Evolutionary conservation across 2,329 filamentous ascomycete species (phyloP), one percentile per base, ranked within the genome.

Genomic region (Xylaria sp.): DNA sequence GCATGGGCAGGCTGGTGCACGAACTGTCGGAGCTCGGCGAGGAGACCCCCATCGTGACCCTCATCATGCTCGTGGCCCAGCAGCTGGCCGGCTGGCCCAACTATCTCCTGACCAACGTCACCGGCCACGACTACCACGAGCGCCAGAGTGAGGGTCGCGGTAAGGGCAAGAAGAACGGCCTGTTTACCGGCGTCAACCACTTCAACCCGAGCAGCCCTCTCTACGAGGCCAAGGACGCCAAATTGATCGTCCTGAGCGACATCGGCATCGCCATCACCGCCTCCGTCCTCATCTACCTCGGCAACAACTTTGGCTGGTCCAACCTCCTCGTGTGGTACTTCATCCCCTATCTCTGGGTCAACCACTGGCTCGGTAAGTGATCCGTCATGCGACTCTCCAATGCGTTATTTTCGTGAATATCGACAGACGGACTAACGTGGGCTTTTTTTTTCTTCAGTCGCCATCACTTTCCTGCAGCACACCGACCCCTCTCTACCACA

Each of bases 391-490:
- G 37, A 39, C 25, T 1, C 12, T 20, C 1, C 28, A 46, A 46
- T 23, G 3, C 34, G 34, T 37, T 7, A 9, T 34, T 15, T 12
- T 25, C 23, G 9, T 3, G 41, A 15, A 34, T 9, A 39, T 28
- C 6, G 3, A 37, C 10, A 37, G 34, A 9, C 20, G 18, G 18
- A 18, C 54, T 57, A 28, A 57, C 54, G 2, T 57, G 2, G 12
- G 10, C 37, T n/a, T n/a, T 57, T n/a, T 57, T 64, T 44, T 34
- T 34, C 54, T 18, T n/a, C 65, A 95, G 94, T 98, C 75, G 94
- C 94, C 81, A 98, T 98, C 82, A 98, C 95, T 75, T 98, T 90
- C 88, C 90, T 98, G 72, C 95, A 98, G 84, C 95, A 98, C 89
- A 98, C 95, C 79, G 94, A 98, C 81, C 94, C 94, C 57, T 90